Evolutionary conservation across 164 flowering plant species (phyloP).

Genomic region (Sedum album): DNA sequence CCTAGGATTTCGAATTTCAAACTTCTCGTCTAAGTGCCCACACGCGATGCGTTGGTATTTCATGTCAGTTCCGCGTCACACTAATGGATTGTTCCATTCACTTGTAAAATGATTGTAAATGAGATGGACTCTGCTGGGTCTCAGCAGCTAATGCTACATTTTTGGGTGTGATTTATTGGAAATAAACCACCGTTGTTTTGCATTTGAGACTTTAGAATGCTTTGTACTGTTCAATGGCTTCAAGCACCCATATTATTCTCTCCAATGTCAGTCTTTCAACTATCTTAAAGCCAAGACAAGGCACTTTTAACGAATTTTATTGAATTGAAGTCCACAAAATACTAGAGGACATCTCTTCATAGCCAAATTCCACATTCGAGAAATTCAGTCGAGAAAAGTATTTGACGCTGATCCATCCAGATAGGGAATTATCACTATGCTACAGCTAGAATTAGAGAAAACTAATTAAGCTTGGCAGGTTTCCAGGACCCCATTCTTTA

Average conservation of each 20-base stretch:
- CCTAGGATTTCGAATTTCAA: no score
- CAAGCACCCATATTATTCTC: constrained; percentile 33
- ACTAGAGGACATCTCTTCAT: constrained; percentile 28
- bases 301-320: constrained; percentile 40
- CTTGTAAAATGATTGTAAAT: constrained; percentile 32
- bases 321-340: constrained; percentile 35
- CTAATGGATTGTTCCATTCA: constrained; percentile 36
- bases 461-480: constrained; percentile 29
- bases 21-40: no score
- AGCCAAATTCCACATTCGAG: constrained; percentile 43
- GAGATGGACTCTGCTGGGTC: constrained; percentile 43
- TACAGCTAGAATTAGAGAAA: constrained; percentile 41
- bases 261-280: constrained; percentile 16
- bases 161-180: constrained; percentile 26
- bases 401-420: constrained; percentile 43
- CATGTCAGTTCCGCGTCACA: constrained; percentile 21
- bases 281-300: constrained; percentile 15
- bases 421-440: constrained; percentile 53
- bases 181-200: constrained; percentile 35
- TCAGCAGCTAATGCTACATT: constrained; percentile 39
- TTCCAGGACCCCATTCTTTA: constrained; percentile 47
- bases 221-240: constrained; percentile 53
- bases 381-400: constrained; percentile 48
- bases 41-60: no score
- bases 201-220: constrained; percentile 56